Evolutionary conservation across 768 basidiomycete species (phyloP).

Genomic region (Leccinum broughii): DNA sequence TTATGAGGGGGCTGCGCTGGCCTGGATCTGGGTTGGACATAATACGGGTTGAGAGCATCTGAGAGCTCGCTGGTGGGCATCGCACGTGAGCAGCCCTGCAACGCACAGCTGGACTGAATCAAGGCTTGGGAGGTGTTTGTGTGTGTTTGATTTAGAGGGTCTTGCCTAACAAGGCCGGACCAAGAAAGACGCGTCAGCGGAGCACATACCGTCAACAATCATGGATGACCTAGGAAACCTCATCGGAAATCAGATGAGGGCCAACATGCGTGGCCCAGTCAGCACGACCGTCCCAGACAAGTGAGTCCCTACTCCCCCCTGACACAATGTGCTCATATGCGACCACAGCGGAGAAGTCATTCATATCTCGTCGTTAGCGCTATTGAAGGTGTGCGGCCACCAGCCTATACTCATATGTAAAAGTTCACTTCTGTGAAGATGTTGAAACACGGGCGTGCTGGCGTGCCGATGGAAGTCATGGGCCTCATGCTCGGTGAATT

Average conservation of each 20-base stretch:
- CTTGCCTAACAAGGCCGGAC: slow-evolving; percentile 24
- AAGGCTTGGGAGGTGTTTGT: slow-evolving; percentile 24
- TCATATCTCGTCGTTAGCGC: slow-evolving; percentile 95
- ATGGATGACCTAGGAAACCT: slow-evolving; percentile 52
- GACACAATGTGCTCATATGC: slow-evolving; percentile 3
- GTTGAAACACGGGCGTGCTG: slow-evolving; percentile 98
- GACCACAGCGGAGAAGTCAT: slow-evolving; percentile 81
- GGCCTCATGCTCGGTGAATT: slow-evolving; percentile 97
- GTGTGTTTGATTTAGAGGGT: slow-evolving; percentile 32
- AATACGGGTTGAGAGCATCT: slow-evolving; percentile 74
- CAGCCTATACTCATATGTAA: neutral
- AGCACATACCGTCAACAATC: slow-evolving; percentile 2
- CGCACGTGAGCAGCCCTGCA: neutral
- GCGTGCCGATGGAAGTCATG: slow-evolving; percentile 99
- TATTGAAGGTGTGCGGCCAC: slow-evolving; percentile 75
- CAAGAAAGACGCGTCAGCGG: slow-evolving; percentile 42
- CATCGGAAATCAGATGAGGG: slow-evolving; percentile 52
- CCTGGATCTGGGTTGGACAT: slow-evolving; percentile 44
- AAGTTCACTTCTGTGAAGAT: slow-evolving; percentile 57
- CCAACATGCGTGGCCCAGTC: slow-evolving; percentile 38
- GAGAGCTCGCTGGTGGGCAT: slow-evolving; percentile 77
- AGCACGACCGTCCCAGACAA: slow-evolving; percentile 73
- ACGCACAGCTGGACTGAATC: neutral
- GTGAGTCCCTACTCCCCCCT: slow-evolving; percentile 39
- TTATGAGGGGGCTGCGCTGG: slow-evolving; percentile 14